A percentile compares a stretch with the other conserved stretches of the same genome.
These are phyloP conservation scores for Eutrema japonicum DNA, from an alignment of 345 rosid species.

Conservation along the genomic window DNA sequence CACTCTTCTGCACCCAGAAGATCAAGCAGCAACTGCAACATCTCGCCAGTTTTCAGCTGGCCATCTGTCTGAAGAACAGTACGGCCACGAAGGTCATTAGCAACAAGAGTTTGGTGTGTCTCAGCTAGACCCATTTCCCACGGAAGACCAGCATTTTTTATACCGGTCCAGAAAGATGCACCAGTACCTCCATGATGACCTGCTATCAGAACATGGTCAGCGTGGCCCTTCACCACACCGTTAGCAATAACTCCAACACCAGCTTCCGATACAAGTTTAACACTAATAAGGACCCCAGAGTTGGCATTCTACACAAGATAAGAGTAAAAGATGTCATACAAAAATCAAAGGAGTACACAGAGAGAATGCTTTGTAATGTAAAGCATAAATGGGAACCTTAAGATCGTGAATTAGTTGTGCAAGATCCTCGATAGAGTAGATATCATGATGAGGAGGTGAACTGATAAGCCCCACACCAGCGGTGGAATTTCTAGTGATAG, in stretches of 20 bases:
- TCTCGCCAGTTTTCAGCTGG: slow-evolving; percentile 98
- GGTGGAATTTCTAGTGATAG: slow-evolving; percentile 92
- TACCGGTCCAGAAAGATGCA: slow-evolving; percentile 99
- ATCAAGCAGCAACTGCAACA: slow-evolving; percentile 94
- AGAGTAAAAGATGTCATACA: slow-evolving; percentile 17
- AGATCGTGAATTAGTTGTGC: slow-evolving; percentile 98
- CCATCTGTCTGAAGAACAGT: slow-evolving; percentile 98
- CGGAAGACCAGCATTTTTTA: slow-evolving; percentile 97
- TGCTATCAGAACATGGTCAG: slow-evolving; percentile 94
- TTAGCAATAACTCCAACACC: slow-evolving; percentile 99
- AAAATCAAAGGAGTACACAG: not conserved
- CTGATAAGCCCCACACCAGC: slow-evolving; percentile 99
- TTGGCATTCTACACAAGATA: slow-evolving; percentile 72
- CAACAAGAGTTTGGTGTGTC: slow-evolving; percentile 98
- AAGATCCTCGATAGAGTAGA: slow-evolving; percentile 98
- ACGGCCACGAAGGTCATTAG: slow-evolving; percentile 99
- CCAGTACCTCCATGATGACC: slow-evolving; percentile 99
- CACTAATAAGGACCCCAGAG: slow-evolving; percentile 91
- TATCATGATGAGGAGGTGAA: slow-evolving; percentile 99
- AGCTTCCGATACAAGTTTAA: slow-evolving; percentile 96
- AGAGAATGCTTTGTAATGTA: not conserved
- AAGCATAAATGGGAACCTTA: slow-evolving; percentile 60
- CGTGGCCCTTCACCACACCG: slow-evolving; percentile 99
- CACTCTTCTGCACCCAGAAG: slow-evolving; percentile 99
- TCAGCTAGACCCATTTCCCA: slow-evolving; percentile 99